Conservation (phyloP, 1,284 basidiomycete genomes). For the Inonotus hispidus region DNA sequence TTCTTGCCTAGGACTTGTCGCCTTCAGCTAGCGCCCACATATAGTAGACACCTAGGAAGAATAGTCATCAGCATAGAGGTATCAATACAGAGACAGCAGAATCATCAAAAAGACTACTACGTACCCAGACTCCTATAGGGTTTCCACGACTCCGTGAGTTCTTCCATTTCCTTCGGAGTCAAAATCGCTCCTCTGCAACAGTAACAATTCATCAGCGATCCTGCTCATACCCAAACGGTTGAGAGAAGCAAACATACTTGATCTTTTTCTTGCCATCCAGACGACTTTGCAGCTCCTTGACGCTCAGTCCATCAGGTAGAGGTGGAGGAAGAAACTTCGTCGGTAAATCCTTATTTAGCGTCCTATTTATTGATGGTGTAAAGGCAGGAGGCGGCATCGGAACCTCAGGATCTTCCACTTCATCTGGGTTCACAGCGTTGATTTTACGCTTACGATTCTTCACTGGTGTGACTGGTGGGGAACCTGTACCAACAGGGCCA, state of each 20-base stretch:
- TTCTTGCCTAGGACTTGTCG: conserved; percentile 7
- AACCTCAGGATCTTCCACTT: conserved; percentile 25
- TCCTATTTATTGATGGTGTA: conserved; percentile 61
- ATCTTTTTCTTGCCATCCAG: conserved; percentile 78
- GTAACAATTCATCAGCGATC: background rate
- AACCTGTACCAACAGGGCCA: conserved; percentile 18
- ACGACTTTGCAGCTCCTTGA: conserved; percentile 56
- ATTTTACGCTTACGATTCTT: conserved; percentile 14
- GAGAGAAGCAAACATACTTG: conserved; percentile 47
- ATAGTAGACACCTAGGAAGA: conserved; percentile 20
- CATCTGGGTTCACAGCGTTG: background rate
- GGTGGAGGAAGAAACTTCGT: conserved; percentile 33
- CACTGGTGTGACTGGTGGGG: conserved; percentile 20
- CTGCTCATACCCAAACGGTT: background rate
- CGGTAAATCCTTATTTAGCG: conserved; percentile 32
- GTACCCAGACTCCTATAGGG: conserved; percentile 78
- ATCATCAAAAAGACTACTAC: background rate
- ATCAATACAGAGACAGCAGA: no score
- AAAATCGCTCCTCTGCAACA: conserved; percentile 63
- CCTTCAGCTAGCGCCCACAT: conserved; percentile 23
- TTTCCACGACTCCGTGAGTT: conserved; percentile 68
- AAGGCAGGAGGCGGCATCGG: conserved; percentile 48
- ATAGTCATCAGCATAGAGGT: background rate
- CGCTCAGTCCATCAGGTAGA: conserved; percentile 58
- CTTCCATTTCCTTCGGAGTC: conserved; percentile 79